Percentiles rank a stretch among this genome's conserved stretches.
These are phyloP conservation scores for Collybia sordida DNA, from an alignment of 768 basidiomycete species.

Conservation along the genomic window DNA sequence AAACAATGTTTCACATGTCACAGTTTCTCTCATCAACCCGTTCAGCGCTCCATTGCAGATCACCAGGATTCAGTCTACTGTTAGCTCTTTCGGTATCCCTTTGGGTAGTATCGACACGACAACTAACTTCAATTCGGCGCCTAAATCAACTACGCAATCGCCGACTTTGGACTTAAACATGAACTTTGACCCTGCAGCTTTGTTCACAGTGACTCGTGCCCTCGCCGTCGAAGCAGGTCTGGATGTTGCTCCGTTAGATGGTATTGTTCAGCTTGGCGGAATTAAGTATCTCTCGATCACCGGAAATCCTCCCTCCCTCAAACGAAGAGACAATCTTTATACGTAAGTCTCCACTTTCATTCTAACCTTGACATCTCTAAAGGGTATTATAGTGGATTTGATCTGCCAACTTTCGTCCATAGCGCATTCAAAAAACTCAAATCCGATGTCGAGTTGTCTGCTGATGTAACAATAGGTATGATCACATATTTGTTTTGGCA, in stretches of 20 bases:
- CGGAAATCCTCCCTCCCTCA: constrained; percentile 22
- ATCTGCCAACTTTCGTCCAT: constrained; percentile 61
- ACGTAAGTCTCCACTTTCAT: constrained; percentile 34
- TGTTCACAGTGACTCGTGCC: constrained; percentile 71
- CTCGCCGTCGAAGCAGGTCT: constrained; percentile 66
- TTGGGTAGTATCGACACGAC: constrained; percentile 60
- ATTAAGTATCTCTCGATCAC: constrained; percentile 53
- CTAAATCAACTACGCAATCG: constrained; percentile 55
- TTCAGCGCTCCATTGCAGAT: constrained; percentile 62
- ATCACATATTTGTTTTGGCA: too few relatives aligned
- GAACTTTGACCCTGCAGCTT: constrained; percentile 65
- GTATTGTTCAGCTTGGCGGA: constrained; percentile 66
- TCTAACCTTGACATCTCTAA: background rate
- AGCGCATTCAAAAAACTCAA: constrained; percentile 63
- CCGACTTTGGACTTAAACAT: constrained; percentile 60
- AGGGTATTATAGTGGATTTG: constrained; percentile 49
- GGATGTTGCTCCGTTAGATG: constrained; percentile 60
- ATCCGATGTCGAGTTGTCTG: constrained; percentile 57
- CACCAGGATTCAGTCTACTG: constrained; percentile 57
- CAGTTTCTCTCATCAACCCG: constrained; percentile 62
- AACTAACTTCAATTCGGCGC: constrained; percentile 49
- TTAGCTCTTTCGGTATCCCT: constrained; percentile 58
- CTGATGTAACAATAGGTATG: constrained; percentile 58
- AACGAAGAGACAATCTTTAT: constrained; percentile 49
- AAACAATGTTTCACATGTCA: constrained; percentile 66